Conservation (phyloP, 2,329 filamentous ascomycete genomes). For the Fonsecaea multimorphosa region DNA sequence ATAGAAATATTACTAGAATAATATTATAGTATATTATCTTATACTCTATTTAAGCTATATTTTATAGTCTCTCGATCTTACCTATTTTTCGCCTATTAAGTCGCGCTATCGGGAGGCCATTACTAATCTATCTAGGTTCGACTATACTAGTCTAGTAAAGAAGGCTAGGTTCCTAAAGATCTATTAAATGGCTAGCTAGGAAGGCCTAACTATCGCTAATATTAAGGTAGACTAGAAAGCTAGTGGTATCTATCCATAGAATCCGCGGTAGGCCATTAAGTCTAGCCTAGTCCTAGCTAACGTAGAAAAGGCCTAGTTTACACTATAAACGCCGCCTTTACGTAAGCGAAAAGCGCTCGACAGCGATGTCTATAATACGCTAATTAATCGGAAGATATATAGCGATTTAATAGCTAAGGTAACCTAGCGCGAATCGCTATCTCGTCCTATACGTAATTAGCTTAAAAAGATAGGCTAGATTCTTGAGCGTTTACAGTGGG, state of each 20-base stretch:
- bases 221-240: slow-evolving; percentile 15
- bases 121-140: slow-evolving; percentile 21
- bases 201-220: slow-evolving; percentile 1
- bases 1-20: slow-evolving; percentile 32
- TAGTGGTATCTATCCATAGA: slow-evolving; percentile 9
- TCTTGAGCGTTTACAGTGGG: slow-evolving; percentile 7
- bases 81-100: slow-evolving; percentile 31
- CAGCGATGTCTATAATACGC: background rate
- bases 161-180: slow-evolving; percentile 16
- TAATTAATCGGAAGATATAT: background rate
- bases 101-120: slow-evolving; percentile 42
- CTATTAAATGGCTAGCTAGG: slow-evolving; percentile 15
- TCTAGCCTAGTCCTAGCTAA: slow-evolving; percentile 6
- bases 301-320: background rate
- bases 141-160: slow-evolving; percentile 8
- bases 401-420: background rate
- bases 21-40: slow-evolving; percentile 36
- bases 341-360: slow-evolving; percentile 1
- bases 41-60: slow-evolving; percentile 40
- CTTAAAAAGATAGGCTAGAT: slow-evolving; percentile 15
- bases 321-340: slow-evolving; percentile 1
- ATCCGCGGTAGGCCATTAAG: slow-evolving; percentile 8
- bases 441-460: slow-evolving; percentile 1
- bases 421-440: slow-evolving; percentile 1
- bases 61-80: slow-evolving; percentile 36